These are phyloP conservation scores for Scheffersomyces segobiensis DNA, from an alignment of 1,139 yeast genomes.

Conservation along the genomic window DNA sequence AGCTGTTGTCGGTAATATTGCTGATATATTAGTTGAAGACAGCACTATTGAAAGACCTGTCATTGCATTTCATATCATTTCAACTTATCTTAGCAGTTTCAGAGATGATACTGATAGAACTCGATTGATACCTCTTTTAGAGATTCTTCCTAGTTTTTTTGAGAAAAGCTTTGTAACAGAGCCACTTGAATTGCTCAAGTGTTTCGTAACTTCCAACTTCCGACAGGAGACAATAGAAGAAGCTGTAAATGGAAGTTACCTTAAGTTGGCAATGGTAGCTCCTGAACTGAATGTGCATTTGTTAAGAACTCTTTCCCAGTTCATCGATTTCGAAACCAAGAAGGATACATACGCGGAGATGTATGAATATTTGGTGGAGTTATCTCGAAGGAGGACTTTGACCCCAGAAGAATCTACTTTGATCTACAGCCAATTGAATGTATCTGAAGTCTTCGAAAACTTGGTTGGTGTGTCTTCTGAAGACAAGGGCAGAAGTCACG, in stretches of 20 bases:
- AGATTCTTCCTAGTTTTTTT: slow-evolving; percentile 26
- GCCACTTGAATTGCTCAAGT: slow-evolving; percentile 24
- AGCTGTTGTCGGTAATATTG: slow-evolving; percentile 21
- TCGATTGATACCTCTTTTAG: slow-evolving; percentile 12
- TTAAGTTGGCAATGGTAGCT: slow-evolving; percentile 20
- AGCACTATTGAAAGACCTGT: slow-evolving; percentile 12
- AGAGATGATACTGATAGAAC: background rate
- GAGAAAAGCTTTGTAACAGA: slow-evolving; percentile 26
- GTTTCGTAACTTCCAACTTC: slow-evolving; percentile 11
- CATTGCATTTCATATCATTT: slow-evolving; percentile 13
- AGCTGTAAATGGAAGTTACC: slow-evolving; percentile 31
- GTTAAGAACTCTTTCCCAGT: slow-evolving; percentile 3
- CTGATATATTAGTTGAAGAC: slow-evolving; percentile 22
- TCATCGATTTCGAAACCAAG: slow-evolving; percentile 2
- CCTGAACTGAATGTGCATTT: slow-evolving; percentile 6
- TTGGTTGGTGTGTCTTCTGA: slow-evolving; percentile 7
- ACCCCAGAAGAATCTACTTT: slow-evolving; percentile 10
- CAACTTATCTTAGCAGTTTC: slow-evolving; percentile 7
- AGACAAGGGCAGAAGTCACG: background rate
- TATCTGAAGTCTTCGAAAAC: slow-evolving; percentile 11
- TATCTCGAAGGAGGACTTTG: slow-evolving; percentile 9
- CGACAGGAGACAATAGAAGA: slow-evolving; percentile 12
- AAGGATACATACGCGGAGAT: slow-evolving; percentile 9
- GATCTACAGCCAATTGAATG: slow-evolving; percentile 28
- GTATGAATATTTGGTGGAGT: slow-evolving; percentile 7